Evolutionary conservation across 495 filamentous ascomycete species (phyloP).

Genomic region (Penicillium steckii): DNA sequence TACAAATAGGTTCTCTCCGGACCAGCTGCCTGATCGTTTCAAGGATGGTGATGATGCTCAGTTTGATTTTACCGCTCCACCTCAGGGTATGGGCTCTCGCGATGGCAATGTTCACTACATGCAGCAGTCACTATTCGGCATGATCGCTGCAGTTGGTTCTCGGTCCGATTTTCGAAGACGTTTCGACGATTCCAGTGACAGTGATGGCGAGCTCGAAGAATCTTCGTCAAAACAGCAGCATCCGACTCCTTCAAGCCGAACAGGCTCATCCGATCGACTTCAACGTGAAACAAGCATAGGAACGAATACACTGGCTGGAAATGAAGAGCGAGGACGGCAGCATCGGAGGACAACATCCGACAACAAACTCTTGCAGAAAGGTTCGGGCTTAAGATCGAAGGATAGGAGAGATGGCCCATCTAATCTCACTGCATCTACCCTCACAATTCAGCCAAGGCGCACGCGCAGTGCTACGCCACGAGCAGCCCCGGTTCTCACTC

Average conservation of each 20-base stretch:
- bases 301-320: conserved; percentile 2
- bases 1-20: conserved; percentile 53
- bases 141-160: conserved; percentile 89
- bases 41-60: conserved; percentile 69
- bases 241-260: conserved; percentile 13
- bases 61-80: conserved; percentile 70
- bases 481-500: conserved; percentile 72
- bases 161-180: conserved; percentile 74
- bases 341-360: conserved; percentile 62
- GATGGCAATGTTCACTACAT: conserved; percentile 60
- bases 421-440: conserved; percentile 16
- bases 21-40: conserved; percentile 76
- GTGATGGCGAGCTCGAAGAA: conserved; percentile 58
- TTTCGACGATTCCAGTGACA: conserved; percentile 82
- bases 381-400: conserved; percentile 52
- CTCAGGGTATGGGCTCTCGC: conserved; percentile 29
- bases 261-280: conserved; percentile 1
- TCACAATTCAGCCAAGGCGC: conserved; percentile 21
- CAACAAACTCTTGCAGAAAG: conserved; percentile 56
- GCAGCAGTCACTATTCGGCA: conserved; percentile 93
- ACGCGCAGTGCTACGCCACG: conserved; percentile 45
- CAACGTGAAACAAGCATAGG: neutral
- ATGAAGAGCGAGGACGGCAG: conserved; percentile 36
- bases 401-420: conserved; percentile 21
- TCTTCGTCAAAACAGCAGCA: conserved; percentile 4